Evolutionary conservation across 306 rosid species (phyloP).

Genomic region (Elaeagnus macrophylla): DNA sequence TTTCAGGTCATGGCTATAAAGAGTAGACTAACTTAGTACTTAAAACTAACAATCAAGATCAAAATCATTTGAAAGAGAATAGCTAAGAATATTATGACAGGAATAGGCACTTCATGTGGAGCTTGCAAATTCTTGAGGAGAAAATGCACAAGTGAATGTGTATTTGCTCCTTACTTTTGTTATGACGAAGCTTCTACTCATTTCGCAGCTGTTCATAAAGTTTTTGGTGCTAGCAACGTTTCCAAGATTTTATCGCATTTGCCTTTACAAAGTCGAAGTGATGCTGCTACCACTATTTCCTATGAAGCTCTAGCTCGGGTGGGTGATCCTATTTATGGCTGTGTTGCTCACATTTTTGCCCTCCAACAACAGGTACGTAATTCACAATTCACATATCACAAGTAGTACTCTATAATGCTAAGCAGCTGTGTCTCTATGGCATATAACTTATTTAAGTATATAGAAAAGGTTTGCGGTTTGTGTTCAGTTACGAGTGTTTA

Average conservation of each 20-base stretch:
- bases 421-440: too few species aligned
- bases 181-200: conserved; percentile 66
- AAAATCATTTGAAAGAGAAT: conserved; percentile 22
- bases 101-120: conserved; percentile 72
- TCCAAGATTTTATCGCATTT: conserved; percentile 59
- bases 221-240: conserved; percentile 81
- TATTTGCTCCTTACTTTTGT: conserved; percentile 74
- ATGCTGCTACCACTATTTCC: conserved; percentile 68
- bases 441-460: too few species aligned
- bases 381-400: neutral
- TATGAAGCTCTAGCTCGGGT: conserved; percentile 78
- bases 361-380: conserved; percentile 75
- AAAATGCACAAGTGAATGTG: conserved; percentile 58
- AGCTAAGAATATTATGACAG: conserved; percentile 39
- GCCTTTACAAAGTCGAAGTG: conserved; percentile 54
- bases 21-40: conserved; percentile 24
- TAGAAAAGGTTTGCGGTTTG: too few species aligned
- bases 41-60: conserved; percentile 3
- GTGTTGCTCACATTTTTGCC: conserved; percentile 71
- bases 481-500: too few species aligned
- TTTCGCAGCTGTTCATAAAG: conserved; percentile 77
- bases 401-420: neutral
- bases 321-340: conserved; percentile 70
- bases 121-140: conserved; percentile 85
- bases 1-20: conserved; percentile 51